Percentiles rank a stretch among this genome's conserved stretches.
phyloP scores from a whole-genome alignment of 306 rosid species.

The Prunus padus region DNA sequence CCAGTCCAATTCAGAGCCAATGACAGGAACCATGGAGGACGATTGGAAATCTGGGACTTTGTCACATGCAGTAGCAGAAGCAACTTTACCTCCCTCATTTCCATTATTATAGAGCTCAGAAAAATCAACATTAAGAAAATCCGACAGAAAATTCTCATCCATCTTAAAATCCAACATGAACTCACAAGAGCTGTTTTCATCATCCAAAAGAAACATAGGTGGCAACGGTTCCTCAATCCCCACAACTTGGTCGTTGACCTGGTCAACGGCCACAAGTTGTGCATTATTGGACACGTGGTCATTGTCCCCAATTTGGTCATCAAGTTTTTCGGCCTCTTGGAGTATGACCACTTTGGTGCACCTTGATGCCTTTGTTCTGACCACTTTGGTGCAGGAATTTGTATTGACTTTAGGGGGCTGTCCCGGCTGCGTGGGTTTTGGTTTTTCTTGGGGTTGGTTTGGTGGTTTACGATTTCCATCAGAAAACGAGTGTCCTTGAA shows the following conservation, averaged over 20 bases:
- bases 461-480: neutral
- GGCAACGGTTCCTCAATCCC: neutral
- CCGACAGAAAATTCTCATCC: slow-evolving; percentile 43
- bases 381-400: slow-evolving; percentile 15
- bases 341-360: slow-evolving; percentile 44
- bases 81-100: slow-evolving; percentile 2
- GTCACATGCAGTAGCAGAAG: neutral
- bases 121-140: slow-evolving; percentile 41
- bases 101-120: slow-evolving; percentile 23
- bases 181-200: slow-evolving; percentile 15
- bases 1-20: slow-evolving; percentile 47
- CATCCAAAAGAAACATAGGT: neutral
- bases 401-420: neutral
- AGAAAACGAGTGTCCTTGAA: slow-evolving; percentile 25
- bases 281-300: neutral
- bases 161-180: slow-evolving; percentile 44
- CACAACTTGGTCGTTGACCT: neutral
- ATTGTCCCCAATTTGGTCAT: neutral
- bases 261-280: neutral
- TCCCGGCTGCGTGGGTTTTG: neutral
- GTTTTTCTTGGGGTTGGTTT: neutral
- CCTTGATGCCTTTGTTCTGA: slow-evolving; percentile 55
- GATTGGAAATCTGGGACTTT: slow-evolving; percentile 28
- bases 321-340: neutral
- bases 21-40: slow-evolving; percentile 21